Percentiles rank a stretch among this genome's conserved stretches.
phyloP scores from a whole-genome alignment of 345 rosid genomes.

The Zanthoxylum bungeanum region DNA sequence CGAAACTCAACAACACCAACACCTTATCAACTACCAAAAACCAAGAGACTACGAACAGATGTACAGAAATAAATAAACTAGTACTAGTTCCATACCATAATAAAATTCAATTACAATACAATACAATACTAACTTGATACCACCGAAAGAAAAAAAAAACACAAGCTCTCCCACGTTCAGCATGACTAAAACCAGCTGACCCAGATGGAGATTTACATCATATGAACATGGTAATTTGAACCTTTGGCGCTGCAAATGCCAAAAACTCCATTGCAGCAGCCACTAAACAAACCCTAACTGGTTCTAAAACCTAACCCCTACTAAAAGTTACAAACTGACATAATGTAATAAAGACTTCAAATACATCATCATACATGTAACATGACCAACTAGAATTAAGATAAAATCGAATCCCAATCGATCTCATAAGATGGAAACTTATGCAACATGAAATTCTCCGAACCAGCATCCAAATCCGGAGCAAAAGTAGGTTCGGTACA shows the following conservation, averaged over 20 bases:
- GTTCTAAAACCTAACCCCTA: background rate
- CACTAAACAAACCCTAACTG: background rate
- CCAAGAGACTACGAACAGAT: too few relatives aligned
- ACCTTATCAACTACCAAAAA: too few relatives aligned
- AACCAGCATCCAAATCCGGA: conserved; percentile 25
- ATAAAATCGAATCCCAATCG: conserved; percentile 71
- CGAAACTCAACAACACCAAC: too few relatives aligned
- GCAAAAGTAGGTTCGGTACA: conserved; percentile 29
- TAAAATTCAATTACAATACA: background rate
- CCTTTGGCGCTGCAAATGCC: conserved; percentile 36
- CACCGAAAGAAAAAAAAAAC: background rate
- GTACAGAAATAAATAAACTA: too few relatives aligned
- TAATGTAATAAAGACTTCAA: too few relatives aligned
- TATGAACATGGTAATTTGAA: background rate
- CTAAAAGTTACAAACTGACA: background rate
- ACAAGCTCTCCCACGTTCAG: conserved; percentile 1
- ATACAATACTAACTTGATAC: background rate
- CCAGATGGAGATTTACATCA: conserved; percentile 17
- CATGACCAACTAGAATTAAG: conserved; percentile 5
- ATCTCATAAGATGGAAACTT: conserved; percentile 90
- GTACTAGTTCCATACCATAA: background rate
- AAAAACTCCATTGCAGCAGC: conserved; percentile 47
- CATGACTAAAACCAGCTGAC: conserved; percentile 34
- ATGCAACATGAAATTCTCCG: conserved; percentile 64
- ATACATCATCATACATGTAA: too few relatives aligned